Conservation (phyloP, 2,329 filamentous ascomycete genomes). For the Aureobasidium sp. region DNA sequence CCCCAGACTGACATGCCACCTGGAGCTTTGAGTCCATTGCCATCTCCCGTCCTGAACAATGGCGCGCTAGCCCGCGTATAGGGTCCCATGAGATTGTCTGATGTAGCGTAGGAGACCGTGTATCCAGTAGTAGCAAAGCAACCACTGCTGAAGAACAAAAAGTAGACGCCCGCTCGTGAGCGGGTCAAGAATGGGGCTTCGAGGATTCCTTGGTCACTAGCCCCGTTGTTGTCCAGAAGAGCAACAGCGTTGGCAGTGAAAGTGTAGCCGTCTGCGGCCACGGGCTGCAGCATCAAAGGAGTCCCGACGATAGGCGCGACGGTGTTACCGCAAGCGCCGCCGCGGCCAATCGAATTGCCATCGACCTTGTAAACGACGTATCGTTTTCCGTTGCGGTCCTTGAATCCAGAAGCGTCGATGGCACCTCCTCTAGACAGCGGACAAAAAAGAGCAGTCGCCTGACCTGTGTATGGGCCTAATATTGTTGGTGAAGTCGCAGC, state of each 20-base stretch:
- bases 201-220: slow-evolving; percentile 27
- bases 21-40: slow-evolving; percentile 25
- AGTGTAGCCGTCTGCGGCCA: slow-evolving; percentile 28
- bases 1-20: slow-evolving; percentile 28
- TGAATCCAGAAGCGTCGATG: slow-evolving; percentile 27
- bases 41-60: slow-evolving; percentile 23
- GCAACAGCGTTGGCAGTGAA: slow-evolving; percentile 23
- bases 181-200: slow-evolving; percentile 29
- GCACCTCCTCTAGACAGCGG: slow-evolving; percentile 26
- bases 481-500: slow-evolving; percentile 24
- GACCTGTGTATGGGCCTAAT: slow-evolving; percentile 24
- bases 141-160: slow-evolving; percentile 27
- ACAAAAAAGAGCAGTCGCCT: slow-evolving; percentile 23
- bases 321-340: slow-evolving; percentile 25
- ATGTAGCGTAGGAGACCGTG: slow-evolving; percentile 27
- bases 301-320: slow-evolving; percentile 27
- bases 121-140: slow-evolving; percentile 24
- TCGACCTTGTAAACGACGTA: slow-evolving; percentile 29
- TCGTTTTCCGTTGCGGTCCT: slow-evolving; percentile 23
- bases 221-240: slow-evolving; percentile 27
- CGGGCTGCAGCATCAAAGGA: slow-evolving; percentile 28
- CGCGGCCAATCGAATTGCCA: slow-evolving; percentile 25
- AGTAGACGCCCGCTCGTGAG: slow-evolving; percentile 21
- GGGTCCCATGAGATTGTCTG: slow-evolving; percentile 21
- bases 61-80: slow-evolving; percentile 22